Percentiles rank a stretch among this genome's conserved stretches.
These are phyloP conservation scores for Mycena alexandri DNA, from an alignment of 768 basidiomycete genomes.

Conservation along the genomic window DNA sequence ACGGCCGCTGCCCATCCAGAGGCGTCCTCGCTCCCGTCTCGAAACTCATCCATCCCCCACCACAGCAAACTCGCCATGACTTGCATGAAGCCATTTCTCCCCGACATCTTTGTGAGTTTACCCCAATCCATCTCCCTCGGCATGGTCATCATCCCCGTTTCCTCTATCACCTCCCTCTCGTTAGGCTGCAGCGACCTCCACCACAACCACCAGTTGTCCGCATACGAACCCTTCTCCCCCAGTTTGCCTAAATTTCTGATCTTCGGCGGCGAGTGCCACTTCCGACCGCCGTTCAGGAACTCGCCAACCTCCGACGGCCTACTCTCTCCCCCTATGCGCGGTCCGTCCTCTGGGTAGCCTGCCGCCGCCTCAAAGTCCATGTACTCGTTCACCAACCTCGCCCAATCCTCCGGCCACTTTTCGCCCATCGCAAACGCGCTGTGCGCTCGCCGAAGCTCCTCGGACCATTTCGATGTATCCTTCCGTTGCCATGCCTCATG, in stretches of 20 bases:
- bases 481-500: background rate
- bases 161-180: background rate
- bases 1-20: background rate
- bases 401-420: background rate
- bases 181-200: background rate
- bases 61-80: slow-evolving; percentile 1
- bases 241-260: background rate
- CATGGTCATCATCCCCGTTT: background rate
- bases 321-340: background rate
- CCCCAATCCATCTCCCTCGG: background rate
- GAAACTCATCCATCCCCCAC: background rate
- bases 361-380: slow-evolving; percentile 4
- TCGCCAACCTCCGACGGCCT: background rate
- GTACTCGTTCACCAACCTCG: background rate
- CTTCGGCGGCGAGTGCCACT: background rate
- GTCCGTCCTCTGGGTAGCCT: background rate
- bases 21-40: background rate
- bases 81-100: slow-evolving; percentile 3
- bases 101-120: background rate
- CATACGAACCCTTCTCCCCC: background rate
- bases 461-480: background rate
- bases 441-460: background rate
- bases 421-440: background rate
- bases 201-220: slow-evolving; percentile 5
- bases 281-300: background rate